phyloP scores from a whole-genome alignment of 2,329 filamentous ascomycete species.

The Xylaria sp. region DNA sequence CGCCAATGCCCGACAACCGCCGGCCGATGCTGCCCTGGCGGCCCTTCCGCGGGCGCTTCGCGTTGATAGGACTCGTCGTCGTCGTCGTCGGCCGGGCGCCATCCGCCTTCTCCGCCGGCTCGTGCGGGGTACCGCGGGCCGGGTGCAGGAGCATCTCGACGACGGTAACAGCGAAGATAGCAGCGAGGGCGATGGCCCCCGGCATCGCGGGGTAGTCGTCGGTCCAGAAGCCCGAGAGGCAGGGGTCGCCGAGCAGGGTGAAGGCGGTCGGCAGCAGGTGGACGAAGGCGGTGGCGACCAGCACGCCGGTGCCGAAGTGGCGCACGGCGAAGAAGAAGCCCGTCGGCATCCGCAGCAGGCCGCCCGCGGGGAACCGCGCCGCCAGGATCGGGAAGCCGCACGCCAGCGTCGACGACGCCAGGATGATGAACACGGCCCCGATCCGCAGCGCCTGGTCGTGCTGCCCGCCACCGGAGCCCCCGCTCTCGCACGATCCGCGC shows the following conservation, averaged over 20 bases:
- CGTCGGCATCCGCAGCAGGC: constrained; percentile 59
- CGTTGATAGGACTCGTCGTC: constrained; percentile 27
- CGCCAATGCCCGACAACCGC: constrained; percentile 32
- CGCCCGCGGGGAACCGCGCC: constrained; percentile 50
- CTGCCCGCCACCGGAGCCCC: constrained; percentile 26
- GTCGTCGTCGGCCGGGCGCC: constrained; percentile 1
- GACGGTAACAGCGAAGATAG: constrained; percentile 49
- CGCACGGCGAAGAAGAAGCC: constrained; percentile 60
- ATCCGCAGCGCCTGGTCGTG: constrained; percentile 64
- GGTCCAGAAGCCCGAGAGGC: constrained; percentile 48
- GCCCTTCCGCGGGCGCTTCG: constrained; percentile 34
- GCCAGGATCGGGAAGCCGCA: constrained; percentile 59
- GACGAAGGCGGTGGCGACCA: constrained; percentile 66
- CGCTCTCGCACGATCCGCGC: neutral
- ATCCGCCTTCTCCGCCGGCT: constrained; percentile 6
- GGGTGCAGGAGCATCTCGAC: constrained; percentile 62
- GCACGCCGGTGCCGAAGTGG: constrained; percentile 62
- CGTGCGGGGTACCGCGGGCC: constrained; percentile 34
- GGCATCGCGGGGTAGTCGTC: constrained; percentile 50
- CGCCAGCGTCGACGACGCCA: constrained; percentile 51
- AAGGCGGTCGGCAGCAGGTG: constrained; percentile 51
- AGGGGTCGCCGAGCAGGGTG: constrained; percentile 44
- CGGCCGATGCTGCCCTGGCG: constrained; percentile 40
- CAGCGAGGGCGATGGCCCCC: constrained; percentile 48
- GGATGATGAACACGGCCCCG: constrained; percentile 56